Conservation (phyloP, 2,329 filamentous ascomycete species). For the Fusarium armeniacum region DNA sequence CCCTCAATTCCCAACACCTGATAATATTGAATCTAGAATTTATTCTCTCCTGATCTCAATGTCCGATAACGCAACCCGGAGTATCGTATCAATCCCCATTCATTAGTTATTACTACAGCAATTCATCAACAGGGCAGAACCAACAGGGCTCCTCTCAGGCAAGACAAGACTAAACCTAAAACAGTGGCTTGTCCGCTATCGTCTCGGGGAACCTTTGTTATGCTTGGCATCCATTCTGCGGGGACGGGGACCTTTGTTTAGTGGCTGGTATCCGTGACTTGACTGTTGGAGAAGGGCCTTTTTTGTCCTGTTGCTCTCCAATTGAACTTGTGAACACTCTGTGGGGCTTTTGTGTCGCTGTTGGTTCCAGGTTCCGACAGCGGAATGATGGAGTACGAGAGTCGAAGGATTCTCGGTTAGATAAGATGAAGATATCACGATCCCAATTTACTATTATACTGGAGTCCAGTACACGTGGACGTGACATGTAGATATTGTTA, state of each 20-base stretch:
- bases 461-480: too few species aligned
- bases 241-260: slow-evolving; percentile 37
- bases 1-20: neutral
- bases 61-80: slow-evolving; percentile 11
- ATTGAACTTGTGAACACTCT: neutral
- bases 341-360: neutral
- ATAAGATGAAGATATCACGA: slow-evolving; percentile 8
- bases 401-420: slow-evolving; percentile 5
- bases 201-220: slow-evolving; percentile 41
- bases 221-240: slow-evolving; percentile 30
- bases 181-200: slow-evolving; percentile 10
- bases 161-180: slow-evolving; percentile 3
- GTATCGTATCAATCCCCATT: slow-evolving; percentile 1
- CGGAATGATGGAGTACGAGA: neutral
- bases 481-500: neutral
- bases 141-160: neutral
- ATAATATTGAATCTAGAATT: neutral
- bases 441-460: too few species aligned
- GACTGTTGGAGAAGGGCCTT: slow-evolving; percentile 30
- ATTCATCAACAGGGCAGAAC: too few species aligned
- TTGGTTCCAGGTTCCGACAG: slow-evolving; percentile 10
- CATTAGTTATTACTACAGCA: neutral
- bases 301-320: slow-evolving; percentile 26
- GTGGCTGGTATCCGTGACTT: neutral
- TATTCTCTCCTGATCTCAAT: neutral